These are phyloP conservation scores for Zea luxurians DNA, from an alignment of 176 grass and related monocot genomes.

Conservation along the genomic window DNA sequence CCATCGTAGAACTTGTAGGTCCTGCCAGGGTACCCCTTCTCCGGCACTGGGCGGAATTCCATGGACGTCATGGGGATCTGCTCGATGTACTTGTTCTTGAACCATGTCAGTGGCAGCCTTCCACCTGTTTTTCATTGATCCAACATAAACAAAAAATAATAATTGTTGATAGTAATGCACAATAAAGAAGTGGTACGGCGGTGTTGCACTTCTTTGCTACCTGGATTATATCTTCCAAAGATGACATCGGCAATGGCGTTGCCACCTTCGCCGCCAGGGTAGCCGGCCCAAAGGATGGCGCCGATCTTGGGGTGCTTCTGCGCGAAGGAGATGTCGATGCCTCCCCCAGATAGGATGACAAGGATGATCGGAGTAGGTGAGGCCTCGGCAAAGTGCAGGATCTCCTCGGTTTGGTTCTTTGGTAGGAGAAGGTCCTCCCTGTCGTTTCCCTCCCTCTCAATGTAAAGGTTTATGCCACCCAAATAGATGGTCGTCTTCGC, in stretches of 20 bases:
- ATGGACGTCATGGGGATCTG: slow-evolving; percentile 39
- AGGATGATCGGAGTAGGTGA: slow-evolving; percentile 27
- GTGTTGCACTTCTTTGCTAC: background rate
- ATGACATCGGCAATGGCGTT: slow-evolving; percentile 42
- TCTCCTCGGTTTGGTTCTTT: slow-evolving; percentile 36
- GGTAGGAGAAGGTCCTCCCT: slow-evolving; percentile 46
- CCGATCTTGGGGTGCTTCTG: slow-evolving; percentile 31
- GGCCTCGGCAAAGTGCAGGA: slow-evolving; percentile 34
- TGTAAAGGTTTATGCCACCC: slow-evolving; percentile 41
- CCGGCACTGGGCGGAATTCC: slow-evolving; percentile 26
- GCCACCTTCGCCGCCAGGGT: slow-evolving; percentile 41
- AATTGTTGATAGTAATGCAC: background rate
- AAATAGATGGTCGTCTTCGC: slow-evolving; percentile 33
- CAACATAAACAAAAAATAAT: too few species aligned
- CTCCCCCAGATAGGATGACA: slow-evolving; percentile 34
- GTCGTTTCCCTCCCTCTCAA: slow-evolving; percentile 45
- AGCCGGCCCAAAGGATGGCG: slow-evolving; percentile 43
- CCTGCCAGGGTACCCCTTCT: slow-evolving; percentile 27
- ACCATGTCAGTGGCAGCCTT: slow-evolving; percentile 34
- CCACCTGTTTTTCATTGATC: background rate
- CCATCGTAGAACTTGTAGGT: slow-evolving; percentile 41
- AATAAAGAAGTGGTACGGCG: background rate
- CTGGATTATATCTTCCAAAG: slow-evolving; percentile 37
- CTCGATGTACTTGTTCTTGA: slow-evolving; percentile 1
- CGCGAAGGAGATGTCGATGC: slow-evolving; percentile 31